Evolutionary conservation across 2,329 filamentous ascomycete genomes (phyloP).

Genomic region (Fusarium sp.): DNA sequence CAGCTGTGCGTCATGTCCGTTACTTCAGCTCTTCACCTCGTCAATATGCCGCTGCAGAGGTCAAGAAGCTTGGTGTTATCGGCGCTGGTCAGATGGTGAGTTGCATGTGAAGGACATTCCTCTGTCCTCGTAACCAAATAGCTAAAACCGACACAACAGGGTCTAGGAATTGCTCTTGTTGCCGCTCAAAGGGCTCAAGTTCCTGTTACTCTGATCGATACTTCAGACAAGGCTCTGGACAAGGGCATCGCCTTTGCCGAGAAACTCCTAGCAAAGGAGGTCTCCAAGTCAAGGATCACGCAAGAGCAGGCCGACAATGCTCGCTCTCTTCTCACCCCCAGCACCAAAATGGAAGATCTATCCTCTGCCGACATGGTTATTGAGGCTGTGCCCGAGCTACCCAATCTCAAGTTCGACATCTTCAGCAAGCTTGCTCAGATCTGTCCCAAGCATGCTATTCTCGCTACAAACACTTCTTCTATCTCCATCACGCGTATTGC

Average conservation of each 20-base stretch:
- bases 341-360: slow-evolving; percentile 81
- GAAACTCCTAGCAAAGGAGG: slow-evolving; percentile 93
- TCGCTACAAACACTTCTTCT: slow-evolving; percentile 98
- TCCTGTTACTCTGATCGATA: slow-evolving; percentile 88
- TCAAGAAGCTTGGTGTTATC: slow-evolving; percentile 91
- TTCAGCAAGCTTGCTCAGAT: slow-evolving; percentile 86
- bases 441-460: slow-evolving; percentile 85
- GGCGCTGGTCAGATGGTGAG: slow-evolving; percentile 96
- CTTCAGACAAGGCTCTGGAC: slow-evolving; percentile 83
- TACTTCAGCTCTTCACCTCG: slow-evolving; percentile 78
- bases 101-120: slow-evolving; percentile 55
- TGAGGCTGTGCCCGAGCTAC: slow-evolving; percentile 95
- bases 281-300: slow-evolving; percentile 87
- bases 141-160: slow-evolving; percentile 65
- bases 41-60: slow-evolving; percentile 71
- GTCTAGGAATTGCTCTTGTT: slow-evolving; percentile 94
- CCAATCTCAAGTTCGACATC: slow-evolving; percentile 86
- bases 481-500: slow-evolving; percentile 98
- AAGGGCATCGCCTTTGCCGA: slow-evolving; percentile 94
- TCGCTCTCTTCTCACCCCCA: slow-evolving; percentile 76
- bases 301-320: slow-evolving; percentile 82
- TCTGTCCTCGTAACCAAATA: not conserved
- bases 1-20: slow-evolving; percentile 59
- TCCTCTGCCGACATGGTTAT: slow-evolving; percentile 95
- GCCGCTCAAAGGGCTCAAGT: slow-evolving; percentile 87